Conservation (phyloP, 2,329 filamentous ascomycete genomes). For the Plenodomus biglobosus region DNA sequence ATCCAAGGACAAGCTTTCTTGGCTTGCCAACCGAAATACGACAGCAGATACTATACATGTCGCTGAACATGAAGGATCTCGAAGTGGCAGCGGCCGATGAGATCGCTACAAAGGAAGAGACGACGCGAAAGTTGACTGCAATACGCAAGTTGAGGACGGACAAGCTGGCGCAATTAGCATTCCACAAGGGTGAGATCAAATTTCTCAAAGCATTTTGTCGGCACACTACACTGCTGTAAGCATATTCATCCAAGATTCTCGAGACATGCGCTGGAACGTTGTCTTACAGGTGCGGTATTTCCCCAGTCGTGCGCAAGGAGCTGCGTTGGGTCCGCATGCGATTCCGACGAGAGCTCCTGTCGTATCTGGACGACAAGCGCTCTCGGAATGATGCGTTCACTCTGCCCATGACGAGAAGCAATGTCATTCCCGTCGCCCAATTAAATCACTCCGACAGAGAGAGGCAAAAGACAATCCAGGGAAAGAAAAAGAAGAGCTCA, state of each 20-base stretch:
- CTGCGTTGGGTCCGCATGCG: conserved; percentile 2
- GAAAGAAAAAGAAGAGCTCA: not conserved
- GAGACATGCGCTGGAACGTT: too few relatives aligned
- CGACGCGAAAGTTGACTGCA: not conserved
- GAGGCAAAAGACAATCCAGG: not conserved
- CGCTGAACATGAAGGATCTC: not conserved
- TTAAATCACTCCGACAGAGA: not conserved
- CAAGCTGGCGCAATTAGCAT: not conserved
- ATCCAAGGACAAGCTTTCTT: conserved; percentile 10
- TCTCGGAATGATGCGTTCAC: not conserved
- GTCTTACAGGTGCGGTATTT: conserved; percentile 3
- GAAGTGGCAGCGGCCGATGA: not conserved
- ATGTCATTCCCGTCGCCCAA: too few relatives aligned
- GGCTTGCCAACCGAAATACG: conserved; percentile 18
- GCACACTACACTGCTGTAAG: conserved; percentile 3
- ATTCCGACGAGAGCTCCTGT: not conserved
- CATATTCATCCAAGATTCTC: too few relatives aligned
- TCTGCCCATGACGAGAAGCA: too few relatives aligned
- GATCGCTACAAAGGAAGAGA: not conserved
- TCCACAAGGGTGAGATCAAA: not conserved
- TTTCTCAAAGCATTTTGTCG: conserved; percentile 2
- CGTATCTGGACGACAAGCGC: not conserved
- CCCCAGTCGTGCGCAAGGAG: conserved; percentile 8
- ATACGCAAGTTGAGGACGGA: not conserved
- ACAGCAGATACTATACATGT: conserved; percentile 12